These are phyloP conservation scores for Tilletia setariae DNA, from an alignment of 1,284 basidiomycete species.

Conservation along the genomic window DNA sequence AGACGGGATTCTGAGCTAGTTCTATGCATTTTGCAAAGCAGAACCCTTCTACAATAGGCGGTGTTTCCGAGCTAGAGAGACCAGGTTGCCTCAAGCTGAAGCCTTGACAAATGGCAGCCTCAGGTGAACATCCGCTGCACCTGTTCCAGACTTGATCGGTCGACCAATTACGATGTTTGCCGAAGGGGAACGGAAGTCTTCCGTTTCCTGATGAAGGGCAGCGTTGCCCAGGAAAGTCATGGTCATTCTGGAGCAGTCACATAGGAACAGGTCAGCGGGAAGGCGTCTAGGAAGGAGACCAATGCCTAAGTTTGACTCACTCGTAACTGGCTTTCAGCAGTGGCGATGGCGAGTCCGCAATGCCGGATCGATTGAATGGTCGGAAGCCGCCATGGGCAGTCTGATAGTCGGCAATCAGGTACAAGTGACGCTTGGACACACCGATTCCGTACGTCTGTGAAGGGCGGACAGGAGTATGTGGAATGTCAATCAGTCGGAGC, in stretches of 20 bases:
- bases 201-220: constrained; percentile 88
- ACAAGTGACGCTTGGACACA: constrained; percentile 89
- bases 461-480: not conserved
- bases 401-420: constrained; percentile 97
- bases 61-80: too few species aligned
- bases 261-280: not conserved
- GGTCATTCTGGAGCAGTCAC: constrained; percentile 62
- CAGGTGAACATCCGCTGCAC: constrained; percentile 39
- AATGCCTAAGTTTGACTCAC: constrained; percentile 23
- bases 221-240: constrained; percentile 93
- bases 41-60: too few species aligned
- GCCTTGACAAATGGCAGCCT: not conserved
- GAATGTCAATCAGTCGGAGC: too few species aligned
- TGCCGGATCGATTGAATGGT: constrained; percentile 94
- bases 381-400: constrained; percentile 96
- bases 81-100: not conserved
- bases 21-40: too few species aligned
- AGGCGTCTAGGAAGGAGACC: not conserved
- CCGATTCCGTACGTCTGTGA: constrained; percentile 86
- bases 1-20: too few species aligned
- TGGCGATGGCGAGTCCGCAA: constrained; percentile 84
- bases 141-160: constrained; percentile 46
- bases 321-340: constrained; percentile 96
- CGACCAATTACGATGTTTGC: constrained; percentile 76
- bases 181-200: constrained; percentile 81